phyloP scores from a whole-genome alignment of 2,329 filamentous ascomycete species.

The Hypoxylon sp. region DNA sequence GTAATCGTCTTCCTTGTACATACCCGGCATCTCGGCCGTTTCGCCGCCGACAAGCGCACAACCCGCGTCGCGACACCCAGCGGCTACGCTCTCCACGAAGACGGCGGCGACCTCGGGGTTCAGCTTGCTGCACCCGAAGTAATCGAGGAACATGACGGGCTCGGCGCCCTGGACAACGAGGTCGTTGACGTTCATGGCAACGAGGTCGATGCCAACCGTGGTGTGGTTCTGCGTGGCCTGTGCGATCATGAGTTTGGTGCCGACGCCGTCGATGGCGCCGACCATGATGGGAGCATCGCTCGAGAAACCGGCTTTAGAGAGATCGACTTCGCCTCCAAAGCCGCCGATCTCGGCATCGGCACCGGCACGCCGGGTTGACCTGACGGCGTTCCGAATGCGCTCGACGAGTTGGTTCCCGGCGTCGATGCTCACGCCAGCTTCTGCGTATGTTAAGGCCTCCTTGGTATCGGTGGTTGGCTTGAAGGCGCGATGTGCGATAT shows the following conservation, averaged over 20 bases:
- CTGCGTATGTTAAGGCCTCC: constrained; percentile 85
- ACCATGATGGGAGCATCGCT: constrained; percentile 83
- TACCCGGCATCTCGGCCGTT: constrained; percentile 97
- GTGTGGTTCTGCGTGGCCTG: constrained; percentile 91
- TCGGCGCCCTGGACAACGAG: constrained; percentile 95
- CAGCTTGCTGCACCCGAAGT: constrained; percentile 93
- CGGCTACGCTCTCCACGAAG: constrained; percentile 93
- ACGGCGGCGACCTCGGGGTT: constrained; percentile 81
- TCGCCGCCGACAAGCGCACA: constrained; percentile 97
- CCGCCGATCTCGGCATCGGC: constrained; percentile 95
- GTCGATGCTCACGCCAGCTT: constrained; percentile 94
- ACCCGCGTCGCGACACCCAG: constrained; percentile 85
- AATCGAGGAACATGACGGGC: constrained; percentile 96
- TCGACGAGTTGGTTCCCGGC: constrained; percentile 93
- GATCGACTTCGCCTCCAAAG: constrained; percentile 90
- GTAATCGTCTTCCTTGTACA: constrained; percentile 91
- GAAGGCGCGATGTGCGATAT: constrained; percentile 87
- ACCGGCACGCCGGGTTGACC: constrained; percentile 85
- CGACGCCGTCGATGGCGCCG: constrained; percentile 96
- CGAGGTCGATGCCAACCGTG: constrained; percentile 95
- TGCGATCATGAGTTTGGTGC: constrained; percentile 96
- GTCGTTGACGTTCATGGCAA: constrained; percentile 99
- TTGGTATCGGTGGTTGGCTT: constrained; percentile 60
- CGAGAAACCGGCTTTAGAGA: constrained; percentile 79
- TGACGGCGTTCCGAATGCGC: constrained; percentile 91